Percentiles rank a stretch among this genome's conserved stretches.
These are phyloP conservation scores for Apiospora hydei DNA, from an alignment of 2,329 filamentous ascomycete species.

Conservation along the genomic window DNA sequence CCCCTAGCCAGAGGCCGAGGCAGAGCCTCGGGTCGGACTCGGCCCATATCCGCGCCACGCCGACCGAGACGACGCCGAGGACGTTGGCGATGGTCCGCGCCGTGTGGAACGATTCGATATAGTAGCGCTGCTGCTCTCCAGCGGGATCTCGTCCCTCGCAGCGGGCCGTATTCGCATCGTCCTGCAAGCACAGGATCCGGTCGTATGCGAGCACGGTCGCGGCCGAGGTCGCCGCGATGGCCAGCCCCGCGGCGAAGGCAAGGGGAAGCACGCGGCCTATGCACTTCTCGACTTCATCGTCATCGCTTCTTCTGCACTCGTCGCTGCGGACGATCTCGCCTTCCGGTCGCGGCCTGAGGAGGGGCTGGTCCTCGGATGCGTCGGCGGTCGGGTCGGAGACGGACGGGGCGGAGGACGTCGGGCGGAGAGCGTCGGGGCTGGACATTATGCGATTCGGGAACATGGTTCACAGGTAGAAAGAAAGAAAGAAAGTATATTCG, in stretches of 20 bases:
- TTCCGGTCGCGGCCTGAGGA: not conserved
- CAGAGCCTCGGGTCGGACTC: not conserved
- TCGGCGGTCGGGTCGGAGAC: not conserved
- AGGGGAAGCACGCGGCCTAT: not conserved
- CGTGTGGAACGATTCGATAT: not conserved
- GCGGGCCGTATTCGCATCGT: too few relatives aligned
- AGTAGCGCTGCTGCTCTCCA: not conserved
- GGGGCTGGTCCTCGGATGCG: not conserved
- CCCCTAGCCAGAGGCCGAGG: not conserved
- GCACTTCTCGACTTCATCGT: not conserved
- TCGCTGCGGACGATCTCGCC: not conserved
- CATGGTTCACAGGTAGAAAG: too few relatives aligned
- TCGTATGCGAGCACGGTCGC: not conserved
- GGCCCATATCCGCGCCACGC: not conserved
- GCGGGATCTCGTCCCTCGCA: too few relatives aligned
- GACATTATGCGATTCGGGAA: not conserved
- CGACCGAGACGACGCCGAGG: not conserved
- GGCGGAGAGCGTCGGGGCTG: too few relatives aligned
- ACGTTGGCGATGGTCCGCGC: not conserved
- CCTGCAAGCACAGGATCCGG: not conserved
- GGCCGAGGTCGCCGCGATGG: not conserved
- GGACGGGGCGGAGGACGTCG: not conserved
- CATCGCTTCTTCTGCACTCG: too few relatives aligned
- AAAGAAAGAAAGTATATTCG: too few relatives aligned
- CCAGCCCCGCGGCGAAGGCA: not conserved